Base-by-base conservation (phyloP, 225 moss, liverwort and hornwort genomes). In the Bryum argenteum region DNA sequence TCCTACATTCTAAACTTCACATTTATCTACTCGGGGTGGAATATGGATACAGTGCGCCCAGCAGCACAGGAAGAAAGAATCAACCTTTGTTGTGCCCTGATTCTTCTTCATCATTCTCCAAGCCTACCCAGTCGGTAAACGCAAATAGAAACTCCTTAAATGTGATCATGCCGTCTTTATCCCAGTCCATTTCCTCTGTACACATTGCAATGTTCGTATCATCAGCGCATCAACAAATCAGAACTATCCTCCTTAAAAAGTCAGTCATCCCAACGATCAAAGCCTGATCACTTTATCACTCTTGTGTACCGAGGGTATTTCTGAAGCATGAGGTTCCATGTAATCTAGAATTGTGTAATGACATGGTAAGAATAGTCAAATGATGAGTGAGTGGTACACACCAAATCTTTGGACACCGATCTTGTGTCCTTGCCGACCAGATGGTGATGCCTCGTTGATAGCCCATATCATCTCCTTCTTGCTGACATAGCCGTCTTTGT, bases 121-220 rank as follows among this genome's bases (percentile, higher is more conserved):
- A 61, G 69, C 95, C 92, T 38, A 95, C 95, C 95, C 95, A 95
- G 42, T 92, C 84, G 17, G 89, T 95, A 55, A 95, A 95, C 52
- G 92, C 90, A 52, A 92, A 95, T 77, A 95, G 74, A 63, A 95
- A 95, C 85, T 95, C 92, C 68, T 95, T 92, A 78, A 95, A 90
- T 66, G 92, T 92, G 15, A 95, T 90, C 84, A 84, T 83, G 55
- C 95, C 95, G 24, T 95, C 90, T 43, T 90, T 85, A 65, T 95
- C 95, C 95, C 95, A 95, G 41, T 95, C 95, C 95, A 95, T 95
- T 74, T 95, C 95, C 84, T 95, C 91, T 93, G 87, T 72, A 87
- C 57, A 70, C 50, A 14, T 38, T 47, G 57, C 66, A 14, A 75
- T 18, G 54, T 38, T 58, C 22, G 18, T 55, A 58, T 65, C 21